phyloP scores from a whole-genome alignment of 2,329 filamentous ascomycete species.

The Verticillium longisporum region DNA sequence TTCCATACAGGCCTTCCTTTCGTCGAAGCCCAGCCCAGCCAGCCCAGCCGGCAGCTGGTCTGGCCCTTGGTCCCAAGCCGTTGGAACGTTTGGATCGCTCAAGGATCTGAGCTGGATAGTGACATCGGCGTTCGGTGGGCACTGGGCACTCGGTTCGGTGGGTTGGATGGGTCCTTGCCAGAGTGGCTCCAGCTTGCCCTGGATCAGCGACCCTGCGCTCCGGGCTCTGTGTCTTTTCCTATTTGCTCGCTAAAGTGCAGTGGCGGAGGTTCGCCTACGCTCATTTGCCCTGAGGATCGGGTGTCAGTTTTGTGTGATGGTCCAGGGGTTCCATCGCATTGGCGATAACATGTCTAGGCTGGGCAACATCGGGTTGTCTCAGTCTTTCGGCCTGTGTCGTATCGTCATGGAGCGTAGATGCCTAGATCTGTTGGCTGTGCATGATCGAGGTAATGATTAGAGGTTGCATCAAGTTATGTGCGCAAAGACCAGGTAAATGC shows the following conservation, averaged over 20 bases:
- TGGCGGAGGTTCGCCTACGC: not conserved
- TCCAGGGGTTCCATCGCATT: not conserved
- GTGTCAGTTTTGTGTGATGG: not conserved
- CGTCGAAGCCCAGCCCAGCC: not conserved
- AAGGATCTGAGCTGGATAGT: not conserved
- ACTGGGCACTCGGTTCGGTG: not conserved
- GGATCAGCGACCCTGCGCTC: not conserved
- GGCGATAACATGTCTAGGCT: not conserved
- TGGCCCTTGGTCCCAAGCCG: conserved; percentile 1
- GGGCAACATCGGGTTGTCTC: not conserved
- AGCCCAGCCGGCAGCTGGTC: not conserved
- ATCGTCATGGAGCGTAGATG: not conserved
- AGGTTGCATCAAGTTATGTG: not conserved
- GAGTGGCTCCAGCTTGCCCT: not conserved
- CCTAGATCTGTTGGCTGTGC: not conserved
- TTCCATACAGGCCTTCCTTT: not conserved
- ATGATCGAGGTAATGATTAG: not conserved
- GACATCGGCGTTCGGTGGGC: not conserved
- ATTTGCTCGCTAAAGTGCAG: not conserved
- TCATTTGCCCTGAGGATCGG: not conserved
- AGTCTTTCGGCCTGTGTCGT: not conserved
- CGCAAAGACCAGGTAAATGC: not conserved
- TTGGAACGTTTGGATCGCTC: conserved; percentile 2
- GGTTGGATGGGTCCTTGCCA: not conserved
- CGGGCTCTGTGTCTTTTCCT: not conserved